Evolutionary conservation across 2,329 filamentous ascomycete species (phyloP), one percentile per base, ranked within the genome.

Genomic region (Emmonsiellopsis sp.): DNA sequence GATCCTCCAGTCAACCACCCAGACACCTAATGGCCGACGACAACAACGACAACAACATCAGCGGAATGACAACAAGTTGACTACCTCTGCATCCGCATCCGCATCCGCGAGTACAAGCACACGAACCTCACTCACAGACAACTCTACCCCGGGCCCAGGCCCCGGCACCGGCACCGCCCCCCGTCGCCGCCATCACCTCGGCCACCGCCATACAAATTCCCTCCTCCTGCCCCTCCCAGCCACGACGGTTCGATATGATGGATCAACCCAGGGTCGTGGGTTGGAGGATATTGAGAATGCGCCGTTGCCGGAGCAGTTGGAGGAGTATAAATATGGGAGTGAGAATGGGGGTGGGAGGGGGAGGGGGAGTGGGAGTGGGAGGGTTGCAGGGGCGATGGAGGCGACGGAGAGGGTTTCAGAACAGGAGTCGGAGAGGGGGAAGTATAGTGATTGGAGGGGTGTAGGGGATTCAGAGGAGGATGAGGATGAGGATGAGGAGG

Each of bases 201-300:
- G 46, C 2, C 46, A 8, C 11, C 10, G 46, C 17, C 46, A 40
- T 36, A 3, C 46, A 3, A 40, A 49, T 27, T 39, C 21, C 17
- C 46, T 49, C 34, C 46, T 49, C 46, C 37, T 49, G 46, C 46
- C 46, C 34, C 40, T 49, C 13, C 36, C 34, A 0, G 46, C 46
- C 17, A 36, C 36, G 10, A 49, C 31, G 37, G 34, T 13, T 17
- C 37, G 36, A 17, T 49, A 49, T 49, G 46, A 49, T 49, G 34
- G 11, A 3, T 31, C 32, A 21, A 49, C 34, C 17, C 17, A 32
- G 8, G 36, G 36, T 2, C 10, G 34, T 5, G 17, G 46, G 2
- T 14, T 39, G 46, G 46, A 21, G 17, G 46, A 49, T 49, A 17
- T 49, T 6, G 46, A 49, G 36, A 49, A 40, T 49, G 46, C 46